Percentiles rank a stretch among this genome's conserved stretches.
Evolutionary conservation across 441 rosid genomes (phyloP).

Genomic region (Cnidoscolus chayamansa): DNA sequence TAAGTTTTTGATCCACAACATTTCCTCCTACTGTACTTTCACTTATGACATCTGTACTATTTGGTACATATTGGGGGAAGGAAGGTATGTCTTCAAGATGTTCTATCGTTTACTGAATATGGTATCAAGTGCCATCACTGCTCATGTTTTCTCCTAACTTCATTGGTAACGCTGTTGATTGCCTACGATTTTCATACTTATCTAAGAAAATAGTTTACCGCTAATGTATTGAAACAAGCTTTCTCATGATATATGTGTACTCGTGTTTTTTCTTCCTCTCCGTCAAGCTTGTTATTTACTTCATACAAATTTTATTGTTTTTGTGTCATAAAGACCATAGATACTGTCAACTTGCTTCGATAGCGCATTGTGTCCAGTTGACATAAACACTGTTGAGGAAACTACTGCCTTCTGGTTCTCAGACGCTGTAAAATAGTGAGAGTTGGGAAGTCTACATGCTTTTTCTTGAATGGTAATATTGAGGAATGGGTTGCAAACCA

Average conservation of each 20-base stretch:
- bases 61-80: background rate
- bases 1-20: conserved; percentile 40
- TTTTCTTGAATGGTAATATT: background rate
- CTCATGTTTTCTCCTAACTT: background rate
- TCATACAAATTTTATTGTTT: background rate
- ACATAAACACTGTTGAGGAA: background rate
- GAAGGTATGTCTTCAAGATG: background rate
- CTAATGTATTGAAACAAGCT: too few species aligned
- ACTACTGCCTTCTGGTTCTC: background rate
- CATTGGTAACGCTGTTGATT: background rate
- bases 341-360: background rate
- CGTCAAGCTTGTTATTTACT: background rate
- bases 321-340: background rate
- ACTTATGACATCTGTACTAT: background rate
- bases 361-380: background rate
- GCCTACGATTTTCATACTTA: background rate
- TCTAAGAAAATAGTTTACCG: background rate
- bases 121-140: background rate
- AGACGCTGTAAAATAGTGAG: background rate
- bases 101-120: background rate
- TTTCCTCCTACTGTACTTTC: background rate
- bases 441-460: background rate
- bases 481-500: background rate
- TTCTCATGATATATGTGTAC: too few species aligned
- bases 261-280: too few species aligned